A percentile compares a stretch with the other conserved stretches of the same genome.
Evolutionary conservation across 2,329 filamentous ascomycete species (phyloP).

Genomic region (Neofusicoccum cordaticola): DNA sequence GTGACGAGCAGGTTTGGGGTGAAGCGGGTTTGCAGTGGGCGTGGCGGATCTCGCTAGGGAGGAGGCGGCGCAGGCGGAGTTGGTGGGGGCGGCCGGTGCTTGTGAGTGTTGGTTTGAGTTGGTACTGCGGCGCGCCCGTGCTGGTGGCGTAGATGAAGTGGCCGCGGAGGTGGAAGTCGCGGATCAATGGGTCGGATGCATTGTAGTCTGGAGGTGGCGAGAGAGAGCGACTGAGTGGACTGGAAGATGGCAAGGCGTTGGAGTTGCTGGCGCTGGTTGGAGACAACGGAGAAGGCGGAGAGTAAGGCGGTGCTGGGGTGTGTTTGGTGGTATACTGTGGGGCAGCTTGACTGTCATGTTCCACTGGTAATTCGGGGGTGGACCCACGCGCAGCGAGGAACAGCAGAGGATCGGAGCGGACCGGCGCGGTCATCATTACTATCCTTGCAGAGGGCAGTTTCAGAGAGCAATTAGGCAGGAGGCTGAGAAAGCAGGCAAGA

Average conservation of each 20-base stretch:
- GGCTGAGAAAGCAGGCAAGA: no score
- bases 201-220: slow-evolving; percentile 21
- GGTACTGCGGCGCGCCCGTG: slow-evolving; percentile 24
- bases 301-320: neutral
- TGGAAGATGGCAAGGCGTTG: neutral
- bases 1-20: slow-evolving; percentile 18
- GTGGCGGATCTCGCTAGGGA: slow-evolving; percentile 19
- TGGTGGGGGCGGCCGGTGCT: slow-evolving; percentile 16
- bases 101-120: slow-evolving; percentile 23
- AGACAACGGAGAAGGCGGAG: neutral
- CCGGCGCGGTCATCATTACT: no score
- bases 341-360: no score
- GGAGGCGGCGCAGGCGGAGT: slow-evolving; percentile 24
- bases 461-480: no score
- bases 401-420: no score
- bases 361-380: no score
- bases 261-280: neutral
- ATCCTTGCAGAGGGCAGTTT: no score
- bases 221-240: neutral
- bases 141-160: slow-evolving; percentile 25
- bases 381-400: no score
- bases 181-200: slow-evolving; percentile 21
- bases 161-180: slow-evolving; percentile 21
- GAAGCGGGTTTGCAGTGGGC: slow-evolving; percentile 6
- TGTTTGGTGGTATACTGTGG: neutral